phyloP scores from a whole-genome alignment of 805 yeast genomes.

The Metschnikowia picachoensis region DNA sequence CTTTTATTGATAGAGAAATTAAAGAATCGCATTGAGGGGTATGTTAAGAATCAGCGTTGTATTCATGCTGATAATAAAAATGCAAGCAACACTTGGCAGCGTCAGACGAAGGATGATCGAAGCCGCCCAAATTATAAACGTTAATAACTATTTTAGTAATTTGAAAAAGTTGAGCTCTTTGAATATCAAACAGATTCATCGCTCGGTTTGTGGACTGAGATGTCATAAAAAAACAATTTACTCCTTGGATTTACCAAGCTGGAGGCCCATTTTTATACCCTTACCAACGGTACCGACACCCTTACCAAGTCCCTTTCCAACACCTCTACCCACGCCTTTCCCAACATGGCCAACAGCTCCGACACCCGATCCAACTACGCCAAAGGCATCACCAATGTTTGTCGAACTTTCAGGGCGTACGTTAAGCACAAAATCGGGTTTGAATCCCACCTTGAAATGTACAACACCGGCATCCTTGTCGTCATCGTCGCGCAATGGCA shows the following conservation, averaged over 20 bases:
- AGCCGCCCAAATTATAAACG: too few species aligned
- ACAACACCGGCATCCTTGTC: conserved; percentile 62
- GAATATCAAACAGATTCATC: neutral
- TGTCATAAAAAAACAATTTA: neutral
- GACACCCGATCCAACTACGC: conserved; percentile 29
- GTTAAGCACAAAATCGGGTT: conserved; percentile 64
- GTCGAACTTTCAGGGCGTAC: conserved; percentile 31
- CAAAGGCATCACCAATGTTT: conserved; percentile 44
- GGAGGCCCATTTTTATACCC: conserved; percentile 35
- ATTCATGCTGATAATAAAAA: too few species aligned
- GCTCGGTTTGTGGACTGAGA: neutral
- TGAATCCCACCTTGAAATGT: conserved; percentile 56
- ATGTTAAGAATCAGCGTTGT: too few species aligned
- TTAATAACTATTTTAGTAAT: too few species aligned
- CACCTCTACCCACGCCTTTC: conserved; percentile 19
- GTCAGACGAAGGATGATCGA: too few species aligned
- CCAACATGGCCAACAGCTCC: conserved; percentile 21
- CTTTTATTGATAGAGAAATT: too few species aligned
- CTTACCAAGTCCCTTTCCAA: conserved; percentile 20
- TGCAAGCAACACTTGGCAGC: too few species aligned
- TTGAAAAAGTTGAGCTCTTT: too few species aligned
- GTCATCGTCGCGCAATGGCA: conserved; percentile 44
- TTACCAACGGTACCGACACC: conserved; percentile 38
- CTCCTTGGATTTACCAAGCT: conserved; percentile 22
- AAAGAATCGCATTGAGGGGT: too few species aligned